Conservation (phyloP, 345 rosid species). For the Carallia brachiata region DNA sequence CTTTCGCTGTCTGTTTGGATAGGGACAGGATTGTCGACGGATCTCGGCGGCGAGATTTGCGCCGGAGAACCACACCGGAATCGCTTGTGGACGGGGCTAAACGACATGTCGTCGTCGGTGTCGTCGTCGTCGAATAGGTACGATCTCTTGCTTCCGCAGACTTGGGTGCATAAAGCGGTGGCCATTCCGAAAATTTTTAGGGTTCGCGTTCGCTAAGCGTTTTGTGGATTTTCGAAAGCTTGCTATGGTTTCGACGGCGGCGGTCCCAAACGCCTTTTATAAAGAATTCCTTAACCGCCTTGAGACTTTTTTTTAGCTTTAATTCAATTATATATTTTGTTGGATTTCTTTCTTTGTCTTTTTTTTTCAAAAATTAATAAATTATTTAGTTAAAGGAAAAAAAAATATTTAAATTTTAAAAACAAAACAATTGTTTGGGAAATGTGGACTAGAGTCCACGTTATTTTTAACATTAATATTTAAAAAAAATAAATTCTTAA, state of each 20-base stretch:
- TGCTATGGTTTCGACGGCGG: not conserved
- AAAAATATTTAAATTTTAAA: not conserved
- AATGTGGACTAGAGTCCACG: not conserved
- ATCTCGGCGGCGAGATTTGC: not conserved
- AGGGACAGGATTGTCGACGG: not conserved
- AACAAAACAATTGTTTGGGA: not conserved
- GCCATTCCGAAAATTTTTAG: not conserved
- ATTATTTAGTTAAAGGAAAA: no score
- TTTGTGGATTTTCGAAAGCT: no score
- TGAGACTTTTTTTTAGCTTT: no score
- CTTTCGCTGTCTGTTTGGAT: not conserved
- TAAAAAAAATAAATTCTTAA: no score
- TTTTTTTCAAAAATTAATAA: no score
- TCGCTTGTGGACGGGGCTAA: not conserved
- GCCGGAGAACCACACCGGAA: not conserved
- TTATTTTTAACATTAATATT: no score
- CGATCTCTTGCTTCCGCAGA: conserved; percentile 12
- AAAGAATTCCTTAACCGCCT: no score
- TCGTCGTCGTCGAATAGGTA: conserved; percentile 1
- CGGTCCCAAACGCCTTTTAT: no score
- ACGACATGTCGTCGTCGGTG: not conserved
- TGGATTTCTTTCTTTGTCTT: no score
- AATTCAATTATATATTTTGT: no score
- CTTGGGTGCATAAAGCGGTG: not conserved
- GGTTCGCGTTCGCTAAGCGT: not conserved